phyloP scores from a whole-genome alignment of 805 yeast genomes.

The Huiozyma sinensis region DNA sequence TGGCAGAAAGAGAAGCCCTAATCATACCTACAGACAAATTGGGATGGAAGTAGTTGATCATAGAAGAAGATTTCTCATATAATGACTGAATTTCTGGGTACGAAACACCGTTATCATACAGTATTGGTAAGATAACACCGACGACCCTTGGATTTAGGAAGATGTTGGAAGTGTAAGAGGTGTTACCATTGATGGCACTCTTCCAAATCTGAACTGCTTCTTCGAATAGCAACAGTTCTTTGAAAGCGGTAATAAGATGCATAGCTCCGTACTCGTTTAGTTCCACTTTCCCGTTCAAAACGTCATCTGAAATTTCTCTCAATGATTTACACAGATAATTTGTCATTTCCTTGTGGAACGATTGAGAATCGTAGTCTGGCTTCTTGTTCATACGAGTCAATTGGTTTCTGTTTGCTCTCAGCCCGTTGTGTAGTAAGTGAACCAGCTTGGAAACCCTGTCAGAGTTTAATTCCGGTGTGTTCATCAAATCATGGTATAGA shows the following conservation, averaged over 20 bases:
- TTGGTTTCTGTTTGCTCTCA: constrained; percentile 45
- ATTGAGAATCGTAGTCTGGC: constrained; percentile 49
- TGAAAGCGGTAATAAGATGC: constrained; percentile 46
- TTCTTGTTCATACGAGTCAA: constrained; percentile 45
- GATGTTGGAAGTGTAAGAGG: constrained; percentile 22
- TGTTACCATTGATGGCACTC: constrained; percentile 26
- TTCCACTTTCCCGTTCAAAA: constrained; percentile 33
- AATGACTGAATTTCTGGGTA: constrained; percentile 52
- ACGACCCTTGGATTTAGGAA: constrained; percentile 57
- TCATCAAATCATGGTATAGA: constrained; percentile 37
- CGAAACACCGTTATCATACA: constrained; percentile 49
- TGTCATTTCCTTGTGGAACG: constrained; percentile 45
- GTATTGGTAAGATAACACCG: constrained; percentile 57
- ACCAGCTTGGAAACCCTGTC: constrained; percentile 39
- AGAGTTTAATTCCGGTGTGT: constrained; percentile 37
- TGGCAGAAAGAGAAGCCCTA: constrained; percentile 55
- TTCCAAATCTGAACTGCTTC: constrained; percentile 70
- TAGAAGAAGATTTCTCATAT: constrained; percentile 35
- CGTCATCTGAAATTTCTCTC: constrained; percentile 42
- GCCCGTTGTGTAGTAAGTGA: constrained; percentile 43
- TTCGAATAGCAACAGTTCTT: constrained; percentile 47
- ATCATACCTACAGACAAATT: constrained; percentile 63
- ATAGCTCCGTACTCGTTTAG: constrained; percentile 46
- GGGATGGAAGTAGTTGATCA: constrained; percentile 28
- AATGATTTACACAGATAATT: constrained; percentile 39